Evolutionary conservation across 352 stramenopile species (phyloP), one percentile per base, ranked within the genome.

Genomic region (Pythium aquatile): DNA sequence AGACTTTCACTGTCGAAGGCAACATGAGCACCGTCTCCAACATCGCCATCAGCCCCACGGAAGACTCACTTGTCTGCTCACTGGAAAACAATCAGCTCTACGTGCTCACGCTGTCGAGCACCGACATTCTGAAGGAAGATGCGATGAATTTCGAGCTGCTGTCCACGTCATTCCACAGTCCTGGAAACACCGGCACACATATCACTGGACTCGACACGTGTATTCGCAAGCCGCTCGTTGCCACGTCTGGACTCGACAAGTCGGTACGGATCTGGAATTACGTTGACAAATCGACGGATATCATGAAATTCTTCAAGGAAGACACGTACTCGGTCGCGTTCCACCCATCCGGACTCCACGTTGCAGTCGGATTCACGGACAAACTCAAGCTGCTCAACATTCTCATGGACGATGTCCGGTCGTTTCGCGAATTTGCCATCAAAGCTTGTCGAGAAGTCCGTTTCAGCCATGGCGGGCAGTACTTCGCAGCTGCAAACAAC

Each of bases 181-280:
- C 90, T 1, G 88, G 87, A 29, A 75, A 69, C 16, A 68, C 73
- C 17, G 83, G 84, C 9, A 74, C 74, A 11, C 81, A 93, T 40
- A 96, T 98, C 64, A 97, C 90, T 1, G 93, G 86, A n/a, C 78
- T 98, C 10, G 95, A 98, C 69, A 90, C 92, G 5, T 98, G 91
- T 63, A 78, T 97, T 32, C 86, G 94, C 29, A 98, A 98, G 62
- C 93, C 93, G 3, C 72, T 98, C 2, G 74, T 97, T 9, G 90
- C 90, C 2, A 98, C 94, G 3, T 97, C 86, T 54, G 91, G 87
- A 2, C 70, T 96, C 4, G 95, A 98, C 72, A 83, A 87, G 46
- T 97, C 91, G 0, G 79, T 98, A 16, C 82, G 93, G 33, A 75
- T 98, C 26, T 98, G 94, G 94, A 98, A 98, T 73, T 98, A 98